phyloP scores from a whole-genome alignment of 768 basidiomycete species.

The Hemileccinum rubropunctum region DNA sequence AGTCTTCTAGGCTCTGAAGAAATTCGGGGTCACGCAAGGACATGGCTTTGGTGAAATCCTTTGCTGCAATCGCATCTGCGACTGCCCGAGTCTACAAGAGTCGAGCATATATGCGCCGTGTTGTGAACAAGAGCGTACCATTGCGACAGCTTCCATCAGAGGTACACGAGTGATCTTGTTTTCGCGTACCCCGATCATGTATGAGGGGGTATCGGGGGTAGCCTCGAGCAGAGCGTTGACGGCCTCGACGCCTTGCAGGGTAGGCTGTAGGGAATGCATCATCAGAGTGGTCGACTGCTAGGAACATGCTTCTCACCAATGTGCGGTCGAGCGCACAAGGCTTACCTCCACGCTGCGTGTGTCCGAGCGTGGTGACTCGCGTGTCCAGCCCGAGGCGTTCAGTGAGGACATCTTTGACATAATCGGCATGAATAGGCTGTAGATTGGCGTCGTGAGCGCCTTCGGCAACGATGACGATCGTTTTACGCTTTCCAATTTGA shows the following conservation, averaged over 20 bases:
- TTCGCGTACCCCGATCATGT: conserved; percentile 95
- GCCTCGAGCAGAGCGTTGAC: conserved; percentile 85
- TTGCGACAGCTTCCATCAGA: conserved; percentile 88
- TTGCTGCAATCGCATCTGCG: conserved; percentile 72
- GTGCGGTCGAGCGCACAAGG: conserved; percentile 94
- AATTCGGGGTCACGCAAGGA: conserved; percentile 91
- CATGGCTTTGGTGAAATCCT: conserved; percentile 87
- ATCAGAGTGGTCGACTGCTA: conserved; percentile 1
- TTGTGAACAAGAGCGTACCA: conserved; percentile 43
- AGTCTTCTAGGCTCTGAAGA: conserved; percentile 81
- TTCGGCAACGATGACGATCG: conserved; percentile 97
- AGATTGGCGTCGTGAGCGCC: conserved; percentile 87
- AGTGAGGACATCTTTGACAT: conserved; percentile 86
- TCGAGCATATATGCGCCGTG: conserved; percentile 2
- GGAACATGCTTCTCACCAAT: conserved; percentile 50
- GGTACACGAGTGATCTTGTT: conserved; percentile 94
- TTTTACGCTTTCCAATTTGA: conserved; percentile 90
- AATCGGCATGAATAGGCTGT: conserved; percentile 88
- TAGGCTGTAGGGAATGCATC: conserved; percentile 57
- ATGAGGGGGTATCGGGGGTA: conserved; percentile 87
- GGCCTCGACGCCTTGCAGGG: conserved; percentile 93
- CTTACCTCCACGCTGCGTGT: conserved; percentile 92
- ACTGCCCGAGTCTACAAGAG: conserved; percentile 76
- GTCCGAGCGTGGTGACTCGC: conserved; percentile 93
- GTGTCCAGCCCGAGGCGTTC: conserved; percentile 91